Evolutionary conservation across 1,139 yeast genomes (phyloP).

Genomic region (Kurtzmaniella quercitrusa): DNA sequence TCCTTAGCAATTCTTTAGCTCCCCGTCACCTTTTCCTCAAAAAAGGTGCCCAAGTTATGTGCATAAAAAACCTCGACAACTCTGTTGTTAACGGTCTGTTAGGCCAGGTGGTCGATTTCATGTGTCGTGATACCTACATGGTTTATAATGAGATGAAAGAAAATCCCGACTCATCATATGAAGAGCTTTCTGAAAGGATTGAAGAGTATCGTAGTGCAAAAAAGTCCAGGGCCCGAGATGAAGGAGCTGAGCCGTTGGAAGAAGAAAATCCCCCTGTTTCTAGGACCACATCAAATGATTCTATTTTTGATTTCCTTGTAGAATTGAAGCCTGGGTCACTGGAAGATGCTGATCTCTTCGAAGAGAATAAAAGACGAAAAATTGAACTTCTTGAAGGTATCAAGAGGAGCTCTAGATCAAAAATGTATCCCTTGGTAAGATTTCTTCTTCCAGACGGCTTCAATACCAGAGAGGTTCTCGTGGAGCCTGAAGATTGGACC

Average conservation of each 20-base stretch:
- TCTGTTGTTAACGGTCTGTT: slow-evolving; percentile 88
- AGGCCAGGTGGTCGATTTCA: slow-evolving; percentile 62
- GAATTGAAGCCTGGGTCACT: slow-evolving; percentile 7
- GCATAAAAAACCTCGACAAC: slow-evolving; percentile 85
- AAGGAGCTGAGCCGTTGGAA: slow-evolving; percentile 2
- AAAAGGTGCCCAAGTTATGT: slow-evolving; percentile 92
- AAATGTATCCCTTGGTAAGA: slow-evolving; percentile 68
- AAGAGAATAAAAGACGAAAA: slow-evolving; percentile 17
- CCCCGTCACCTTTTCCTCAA: slow-evolving; percentile 61
- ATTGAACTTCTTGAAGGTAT: slow-evolving; percentile 15
- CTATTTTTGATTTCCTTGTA: slow-evolving; percentile 20
- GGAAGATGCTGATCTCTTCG: slow-evolving; percentile 10
- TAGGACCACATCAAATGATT: slow-evolving; percentile 9
- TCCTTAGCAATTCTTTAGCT: slow-evolving; percentile 68
- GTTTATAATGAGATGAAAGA: slow-evolving; percentile 17
- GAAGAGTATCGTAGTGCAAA: slow-evolving; percentile 7
- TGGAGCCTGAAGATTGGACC: slow-evolving; percentile 43
- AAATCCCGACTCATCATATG: slow-evolving; percentile 15
- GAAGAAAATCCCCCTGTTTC: slow-evolving; percentile 7
- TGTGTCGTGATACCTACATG: slow-evolving; percentile 35
- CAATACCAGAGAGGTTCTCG: slow-evolving; percentile 59
- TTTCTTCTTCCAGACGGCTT: slow-evolving; percentile 66
- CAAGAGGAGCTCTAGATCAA: slow-evolving; percentile 18
- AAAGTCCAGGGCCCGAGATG: neutral
- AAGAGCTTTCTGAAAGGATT: slow-evolving; percentile 13